Base-by-base conservation (phyloP, 1,139 yeast species). In the Suhomyces choctaworum region DNA sequence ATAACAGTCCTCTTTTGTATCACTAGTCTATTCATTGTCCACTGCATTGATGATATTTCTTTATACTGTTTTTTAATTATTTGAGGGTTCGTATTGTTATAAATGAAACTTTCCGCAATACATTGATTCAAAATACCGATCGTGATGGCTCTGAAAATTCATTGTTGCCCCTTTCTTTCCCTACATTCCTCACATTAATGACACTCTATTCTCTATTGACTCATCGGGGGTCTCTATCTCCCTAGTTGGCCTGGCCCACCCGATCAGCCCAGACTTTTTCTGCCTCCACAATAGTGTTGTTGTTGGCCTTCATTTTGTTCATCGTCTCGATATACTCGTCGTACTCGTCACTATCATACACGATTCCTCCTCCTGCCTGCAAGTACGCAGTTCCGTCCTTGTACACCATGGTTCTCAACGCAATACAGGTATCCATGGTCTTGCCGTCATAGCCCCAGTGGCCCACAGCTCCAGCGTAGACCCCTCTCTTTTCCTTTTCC, bases 331-430 rank as follows among this genome's bases (percentile, higher is more conserved):
- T 68, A 60, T 90, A 92, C 67, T 92, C 98, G 44, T 92, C 98
- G 52, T 83, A 82, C 40, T 94, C 95, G 57, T 92, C 97, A 47
- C 96, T 85, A 60, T 92, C 98, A 56, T 73, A 82, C 21, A 92
- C 98, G 58, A 92, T 92, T 41, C 98, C 98, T 36, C 98, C 98
- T 47, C 98, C 98, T 2, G 98, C 97, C 68, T 92, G 98, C 49
- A 92, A 72, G 54, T 89, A 92, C 0, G 96, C 97, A 29, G 77
- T 70, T 13, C 94, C 94, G 49, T 90, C 88, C 57, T 92, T 92
- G 54, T 77, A 85, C 26, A 92, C 92, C 97, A 92, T 92, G 1
- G 98, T 92, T 64, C 98, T 78, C 50, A 92, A 70, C 0, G 98
- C 98, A 56, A 92, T 92, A 64, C 98, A 92, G 1, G 97, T 92